Evolutionary conservation across 2,329 filamentous ascomycete species (phyloP), one percentile per base, ranked within the genome.

Genomic region (Neopestalotiopsis rosae): DNA sequence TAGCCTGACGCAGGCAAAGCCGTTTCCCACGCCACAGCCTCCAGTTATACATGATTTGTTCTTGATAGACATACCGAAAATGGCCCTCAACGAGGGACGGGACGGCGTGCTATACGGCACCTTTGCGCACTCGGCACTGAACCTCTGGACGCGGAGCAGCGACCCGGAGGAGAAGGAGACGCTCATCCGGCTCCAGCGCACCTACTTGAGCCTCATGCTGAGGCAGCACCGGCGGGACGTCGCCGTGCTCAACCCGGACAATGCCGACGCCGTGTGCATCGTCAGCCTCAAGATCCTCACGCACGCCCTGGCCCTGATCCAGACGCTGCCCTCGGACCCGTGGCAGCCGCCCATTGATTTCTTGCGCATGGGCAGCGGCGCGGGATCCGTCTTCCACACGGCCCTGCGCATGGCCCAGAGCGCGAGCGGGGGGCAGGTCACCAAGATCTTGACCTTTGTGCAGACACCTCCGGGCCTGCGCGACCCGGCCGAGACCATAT

Each of bases 311-410:
- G 80, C 79, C 7, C 72, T 81, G 7, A 80, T 82, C 17, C 80
- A 82, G 75, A 81, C 79, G 12, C 69, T 80, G 57, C 73, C 76
- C 20, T 65, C 75, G 32, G 74, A 78, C 61, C 79, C 78, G 2
- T 81, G 80, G 80, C 76, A 81, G 69, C 80, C 80, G 40, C 80
- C 80, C 17, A 62, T 77, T n/a, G 79, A 81, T 68, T 82, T 78
- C 77, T 69, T 80, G 57, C 74, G 76, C 45, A 78, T 81, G 75
- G 79, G 79, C 4, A 76, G 75, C 12, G 80, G 79, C 20, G 79
- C 79, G 1, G 78, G 78, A 0, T 70, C 75, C 67, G 76, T 81
- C 61, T 76, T 81, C 65, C 70, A 68, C 3, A 76, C 74, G 57
- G 79, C 77, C 17, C 70, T 70, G 30, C 69, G 72, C 13, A 68